A percentile compares a stretch with the other conserved stretches of the same genome.
phyloP scores from a whole-genome alignment of 2,329 filamentous ascomycete genomes.

The Byssochlamys sp. region DNA sequence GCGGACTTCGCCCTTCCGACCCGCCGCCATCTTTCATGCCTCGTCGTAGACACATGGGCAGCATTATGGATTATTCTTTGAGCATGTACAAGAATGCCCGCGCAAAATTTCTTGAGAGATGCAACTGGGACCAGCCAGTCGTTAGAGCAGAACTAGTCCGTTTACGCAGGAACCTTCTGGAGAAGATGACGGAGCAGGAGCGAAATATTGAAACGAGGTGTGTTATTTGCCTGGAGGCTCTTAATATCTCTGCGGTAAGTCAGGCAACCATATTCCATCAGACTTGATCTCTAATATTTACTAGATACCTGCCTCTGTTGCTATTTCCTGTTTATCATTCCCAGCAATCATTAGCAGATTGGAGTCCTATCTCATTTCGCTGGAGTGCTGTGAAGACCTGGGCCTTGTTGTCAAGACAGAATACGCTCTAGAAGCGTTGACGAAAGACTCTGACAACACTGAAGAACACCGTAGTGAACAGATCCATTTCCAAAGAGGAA shows the following conservation, averaged over 20 bases:
- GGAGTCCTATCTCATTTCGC: slow-evolving; percentile 68
- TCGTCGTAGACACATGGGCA: slow-evolving; percentile 40
- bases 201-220: slow-evolving; percentile 42
- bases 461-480: slow-evolving; percentile 61
- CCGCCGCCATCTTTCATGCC: slow-evolving; percentile 24
- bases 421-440: slow-evolving; percentile 77
- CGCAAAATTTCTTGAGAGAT: slow-evolving; percentile 36
- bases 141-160: slow-evolving; percentile 64
- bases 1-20: slow-evolving; percentile 22
- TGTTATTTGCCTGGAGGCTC: slow-evolving; percentile 65
- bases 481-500: slow-evolving; percentile 67
- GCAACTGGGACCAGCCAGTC: slow-evolving; percentile 67
- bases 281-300: not conserved
- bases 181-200: slow-evolving; percentile 50
- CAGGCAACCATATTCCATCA: not conserved
- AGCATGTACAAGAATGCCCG: slow-evolving; percentile 61
- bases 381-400: slow-evolving; percentile 62
- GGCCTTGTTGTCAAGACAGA: slow-evolving; percentile 55
- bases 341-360: slow-evolving; percentile 77
- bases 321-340: slow-evolving; percentile 63
- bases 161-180: slow-evolving; percentile 73
- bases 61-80: slow-evolving; percentile 74
- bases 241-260: slow-evolving; percentile 66
- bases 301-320: slow-evolving; percentile 60
- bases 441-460: slow-evolving; percentile 80